Evolutionary conservation across 495 filamentous ascomycete species (phyloP), one percentile per base, ranked within the genome.

Genomic region (Penicillium herquei): DNA sequence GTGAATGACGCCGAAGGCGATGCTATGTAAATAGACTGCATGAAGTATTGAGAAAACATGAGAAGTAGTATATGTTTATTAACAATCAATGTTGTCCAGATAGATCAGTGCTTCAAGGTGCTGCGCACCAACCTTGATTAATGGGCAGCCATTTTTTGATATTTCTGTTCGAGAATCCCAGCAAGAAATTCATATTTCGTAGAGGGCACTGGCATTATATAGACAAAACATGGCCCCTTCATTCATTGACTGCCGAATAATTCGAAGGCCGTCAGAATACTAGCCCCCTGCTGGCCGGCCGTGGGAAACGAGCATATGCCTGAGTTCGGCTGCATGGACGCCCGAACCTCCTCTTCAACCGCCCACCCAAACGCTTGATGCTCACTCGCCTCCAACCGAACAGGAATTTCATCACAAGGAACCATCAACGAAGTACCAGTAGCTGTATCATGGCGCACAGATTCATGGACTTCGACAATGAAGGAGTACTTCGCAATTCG

Each of bases 351-450:
- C 46, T 74, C 67, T 55, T 76, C 71, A 0, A 58, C 63, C 21
- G 66, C 77, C 81, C 81, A 84, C 16, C 56, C 58, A 48, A 64
- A 78, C 9, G 50, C 66, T 33, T 71, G 63, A 63, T 84, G 81
- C 51, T 82, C 80, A 8, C 42, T 57, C 21, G 67, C 70, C 26
- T 74, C 73, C 49, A 78, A 40, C 13, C 21, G 58, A 10, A 79
- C 62, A 32, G 64, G 63, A 0, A 68, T 65, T 13, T 67, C 65
- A n/a, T 71, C 63, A 53, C 60, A 60, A 7, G 56, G 39, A 0
- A 59, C 49, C 34, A 51, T 39, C 16, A 7, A 14, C 6, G 40
- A 9, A 5, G 17, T 48, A 12, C 43, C 52, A 12, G 17, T 17
- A 18, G 9, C 33, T 39, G 34, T 10, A 10, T 37, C 34, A 37